Conservation (phyloP, 352 stramenopile species). For the Plasmopara muralis region DNA sequence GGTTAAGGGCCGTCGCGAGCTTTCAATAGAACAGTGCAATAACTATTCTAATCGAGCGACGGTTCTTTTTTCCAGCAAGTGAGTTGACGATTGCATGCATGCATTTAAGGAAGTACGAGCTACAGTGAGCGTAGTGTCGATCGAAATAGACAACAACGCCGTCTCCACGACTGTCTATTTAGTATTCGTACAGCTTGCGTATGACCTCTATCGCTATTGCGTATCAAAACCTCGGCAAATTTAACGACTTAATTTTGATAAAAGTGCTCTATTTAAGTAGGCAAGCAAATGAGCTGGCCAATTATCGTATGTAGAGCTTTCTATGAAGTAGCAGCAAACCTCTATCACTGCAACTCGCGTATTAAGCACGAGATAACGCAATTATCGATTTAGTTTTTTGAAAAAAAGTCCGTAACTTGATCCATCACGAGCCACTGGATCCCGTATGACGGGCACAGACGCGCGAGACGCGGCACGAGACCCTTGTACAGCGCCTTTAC, state of each 20-base stretch:
- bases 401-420: conserved; percentile 69
- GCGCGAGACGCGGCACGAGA: conserved; percentile 92
- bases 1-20: conserved; percentile 39
- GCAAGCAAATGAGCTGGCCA: no score
- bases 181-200: no score
- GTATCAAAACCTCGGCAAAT: no score
- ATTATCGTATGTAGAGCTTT: no score
- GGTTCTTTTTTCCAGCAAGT: no score
- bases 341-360: not conserved
- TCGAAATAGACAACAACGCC: conserved; percentile 31
- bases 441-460: conserved; percentile 81
- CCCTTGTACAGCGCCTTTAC: conserved; percentile 94
- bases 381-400: conserved; percentile 30
- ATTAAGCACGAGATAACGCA: not conserved
- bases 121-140: conserved; percentile 25
- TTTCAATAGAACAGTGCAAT: no score
- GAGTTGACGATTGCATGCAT: no score
- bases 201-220: no score
- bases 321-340: no score
- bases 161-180: conserved; percentile 14
- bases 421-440: conserved; percentile 87
- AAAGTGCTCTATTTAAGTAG: not conserved
- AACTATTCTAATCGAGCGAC: no score
- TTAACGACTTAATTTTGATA: not conserved
- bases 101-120: conserved; percentile 24